Conservation (phyloP, 2,329 filamentous ascomycete species). For the Colletotrichum sidae region DNA sequence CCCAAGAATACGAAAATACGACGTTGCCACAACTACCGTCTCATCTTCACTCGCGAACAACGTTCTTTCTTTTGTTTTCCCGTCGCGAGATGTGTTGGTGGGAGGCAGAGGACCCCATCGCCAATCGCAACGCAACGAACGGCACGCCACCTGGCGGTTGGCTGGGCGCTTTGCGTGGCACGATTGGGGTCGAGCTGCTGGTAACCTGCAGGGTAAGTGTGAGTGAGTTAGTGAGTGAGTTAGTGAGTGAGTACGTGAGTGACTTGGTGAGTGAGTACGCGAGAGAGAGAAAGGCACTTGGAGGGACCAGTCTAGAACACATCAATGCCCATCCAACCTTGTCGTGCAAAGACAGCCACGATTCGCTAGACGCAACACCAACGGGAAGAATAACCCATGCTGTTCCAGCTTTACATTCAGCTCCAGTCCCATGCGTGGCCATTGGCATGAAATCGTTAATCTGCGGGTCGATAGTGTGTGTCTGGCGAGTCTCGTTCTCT, state of each 20-base stretch:
- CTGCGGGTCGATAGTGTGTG: conserved; percentile 13
- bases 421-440: too few relatives aligned
- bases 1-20: too few relatives aligned
- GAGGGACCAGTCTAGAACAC: too few relatives aligned
- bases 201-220: too few relatives aligned
- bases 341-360: background rate
- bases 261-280: too few relatives aligned
- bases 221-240: too few relatives aligned
- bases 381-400: too few relatives aligned
- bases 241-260: too few relatives aligned
- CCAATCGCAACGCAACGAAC: conserved; percentile 11
- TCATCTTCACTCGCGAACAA: background rate
- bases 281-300: too few relatives aligned
- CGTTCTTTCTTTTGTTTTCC: too few relatives aligned
- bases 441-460: conserved; percentile 20
- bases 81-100: too few relatives aligned
- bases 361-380: background rate
- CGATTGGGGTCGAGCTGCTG: conserved; percentile 5
- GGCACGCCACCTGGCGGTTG: conserved; percentile 21
- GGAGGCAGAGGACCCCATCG: conserved; percentile 7
- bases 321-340: background rate
- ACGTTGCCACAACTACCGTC: conserved; percentile 29
- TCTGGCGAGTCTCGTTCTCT: background rate
- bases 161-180: conserved; percentile 1
- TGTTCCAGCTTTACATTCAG: too few relatives aligned